phyloP scores from a whole-genome alignment of 2,329 filamentous ascomycete genomes.

The Akanthomyces lecanii region DNA sequence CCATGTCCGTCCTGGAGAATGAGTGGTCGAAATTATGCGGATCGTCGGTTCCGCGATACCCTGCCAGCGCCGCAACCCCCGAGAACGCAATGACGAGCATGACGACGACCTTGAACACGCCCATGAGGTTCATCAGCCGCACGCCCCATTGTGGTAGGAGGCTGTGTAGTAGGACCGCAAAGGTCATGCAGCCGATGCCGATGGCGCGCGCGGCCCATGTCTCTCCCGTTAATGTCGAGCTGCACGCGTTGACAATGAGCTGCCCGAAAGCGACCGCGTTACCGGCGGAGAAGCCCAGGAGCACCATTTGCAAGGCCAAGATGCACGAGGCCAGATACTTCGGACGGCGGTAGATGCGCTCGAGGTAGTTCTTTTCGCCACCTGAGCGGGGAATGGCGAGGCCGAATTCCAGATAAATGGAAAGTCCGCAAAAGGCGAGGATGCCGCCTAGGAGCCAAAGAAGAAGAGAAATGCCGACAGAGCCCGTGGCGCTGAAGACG shows the following conservation, averaged over 20 bases:
- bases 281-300: conserved; percentile 57
- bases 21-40: conserved; percentile 56
- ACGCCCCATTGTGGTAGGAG: conserved; percentile 54
- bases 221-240: conserved; percentile 39
- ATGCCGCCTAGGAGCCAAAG: conserved; percentile 40
- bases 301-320: conserved; percentile 56
- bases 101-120: conserved; percentile 57
- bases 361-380: conserved; percentile 64
- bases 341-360: conserved; percentile 56
- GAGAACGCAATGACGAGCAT: conserved; percentile 59
- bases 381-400: conserved; percentile 58
- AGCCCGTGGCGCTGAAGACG: conserved; percentile 49
- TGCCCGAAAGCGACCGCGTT: conserved; percentile 57
- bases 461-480: conserved; percentile 36
- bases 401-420: conserved; percentile 61
- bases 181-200: conserved; percentile 49
- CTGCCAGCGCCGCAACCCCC: conserved; percentile 53
- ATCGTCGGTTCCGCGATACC: conserved; percentile 42
- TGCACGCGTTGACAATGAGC: conserved; percentile 54
- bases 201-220: conserved; percentile 56
- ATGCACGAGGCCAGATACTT: conserved; percentile 57
- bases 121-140: conserved; percentile 54
- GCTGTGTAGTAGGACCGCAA: conserved; percentile 50
- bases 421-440: conserved; percentile 55
- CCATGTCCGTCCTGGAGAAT: conserved; percentile 42